Base-by-base conservation (phyloP, 805 yeast species). In the Phaffomyces opuntiae region DNA sequence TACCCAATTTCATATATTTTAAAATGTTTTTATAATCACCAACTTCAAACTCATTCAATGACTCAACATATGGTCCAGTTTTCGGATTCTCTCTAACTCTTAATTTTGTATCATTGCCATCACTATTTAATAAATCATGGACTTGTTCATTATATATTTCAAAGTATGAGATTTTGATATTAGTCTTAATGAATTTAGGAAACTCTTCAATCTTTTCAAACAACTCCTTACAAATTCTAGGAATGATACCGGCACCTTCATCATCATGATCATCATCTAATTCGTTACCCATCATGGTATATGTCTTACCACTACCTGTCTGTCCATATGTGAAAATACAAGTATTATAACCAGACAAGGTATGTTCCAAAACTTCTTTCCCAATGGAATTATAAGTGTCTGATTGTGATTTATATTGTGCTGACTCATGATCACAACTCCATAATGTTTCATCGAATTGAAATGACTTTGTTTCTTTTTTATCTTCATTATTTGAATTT, bases 61-160 rank as follows among this genome's bases (percentile, higher is more conserved):
- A 77, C 50, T 87, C 93, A 24, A 87, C 86, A 54, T 78, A 83
- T 1, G 93, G 87, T 0, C 89, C 85, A 2, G 73, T 74, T 3
- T 69, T 63, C 0, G 84, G 85, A 35, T 75, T 74, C 54, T 86
- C 95, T 44, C 95, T 69, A 4, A 87, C 75, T 48, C 72, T 67
- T 35, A 58, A 34, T 21, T 41, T 51, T 7, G 41, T 31, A 16
- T 47, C 43, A 7, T 29, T 33, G 24, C 25, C 31, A 12, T 39
- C 47, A 11, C 39, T 47, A 16, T 40, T 48, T 16, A 86, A 63
- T 44, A 86, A 64, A 60, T 87, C 95, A 35, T 77, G 68, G 1
- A 84, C 87, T 49, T 77, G 80, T 61, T 86, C 95, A 57, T 87
- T 86, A 57, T 87, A 86, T 33, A 86, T 79, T 57, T 86, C 95